Evolutionary conservation across 306 rosid genomes (phyloP).

Genomic region (Neltuma alba): DNA sequence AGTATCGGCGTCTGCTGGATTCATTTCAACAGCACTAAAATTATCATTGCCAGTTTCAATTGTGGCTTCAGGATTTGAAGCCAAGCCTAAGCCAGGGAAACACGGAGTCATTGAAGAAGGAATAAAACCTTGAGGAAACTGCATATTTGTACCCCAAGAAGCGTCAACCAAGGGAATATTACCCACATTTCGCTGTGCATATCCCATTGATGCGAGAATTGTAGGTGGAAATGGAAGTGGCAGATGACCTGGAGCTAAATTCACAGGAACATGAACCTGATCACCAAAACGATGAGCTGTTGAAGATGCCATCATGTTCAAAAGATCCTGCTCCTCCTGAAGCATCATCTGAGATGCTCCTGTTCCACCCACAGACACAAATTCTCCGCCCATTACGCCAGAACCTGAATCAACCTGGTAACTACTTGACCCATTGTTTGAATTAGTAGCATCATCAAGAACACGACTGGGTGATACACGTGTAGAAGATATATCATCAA

Average conservation of each 20-base stretch:
- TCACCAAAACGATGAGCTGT: constrained; percentile 56
- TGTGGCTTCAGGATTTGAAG: constrained; percentile 57
- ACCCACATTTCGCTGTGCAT: constrained; percentile 62
- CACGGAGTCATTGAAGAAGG: constrained; percentile 58
- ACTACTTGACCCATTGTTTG: constrained; percentile 47
- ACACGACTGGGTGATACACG: constrained; percentile 41
- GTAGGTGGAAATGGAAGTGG: constrained; percentile 65
- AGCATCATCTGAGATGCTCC: constrained; percentile 68
- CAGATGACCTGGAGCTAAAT: constrained; percentile 55
- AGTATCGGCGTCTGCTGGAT: constrained; percentile 47
- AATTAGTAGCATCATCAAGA: constrained; percentile 49
- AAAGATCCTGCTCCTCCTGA: constrained; percentile 82
- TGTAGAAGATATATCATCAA: constrained; percentile 48
- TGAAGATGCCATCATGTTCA: constrained; percentile 69
- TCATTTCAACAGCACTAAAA: constrained; percentile 52
- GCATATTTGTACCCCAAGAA: constrained; percentile 72
- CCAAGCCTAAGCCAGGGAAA: constrained; percentile 64
- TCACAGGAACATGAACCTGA: constrained; percentile 61
- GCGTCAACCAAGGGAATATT: constrained; percentile 62
- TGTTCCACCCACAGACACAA: constrained; percentile 47
- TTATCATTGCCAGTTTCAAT: constrained; percentile 53
- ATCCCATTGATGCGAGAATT: constrained; percentile 68
- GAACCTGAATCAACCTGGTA: constrained; percentile 53
- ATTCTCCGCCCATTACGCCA: constrained; percentile 58
- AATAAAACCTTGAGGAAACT: constrained; percentile 61